Evolutionary conservation across 148 eudicot genomes (phyloP).

Genomic region (Euryodendron excelsum): DNA sequence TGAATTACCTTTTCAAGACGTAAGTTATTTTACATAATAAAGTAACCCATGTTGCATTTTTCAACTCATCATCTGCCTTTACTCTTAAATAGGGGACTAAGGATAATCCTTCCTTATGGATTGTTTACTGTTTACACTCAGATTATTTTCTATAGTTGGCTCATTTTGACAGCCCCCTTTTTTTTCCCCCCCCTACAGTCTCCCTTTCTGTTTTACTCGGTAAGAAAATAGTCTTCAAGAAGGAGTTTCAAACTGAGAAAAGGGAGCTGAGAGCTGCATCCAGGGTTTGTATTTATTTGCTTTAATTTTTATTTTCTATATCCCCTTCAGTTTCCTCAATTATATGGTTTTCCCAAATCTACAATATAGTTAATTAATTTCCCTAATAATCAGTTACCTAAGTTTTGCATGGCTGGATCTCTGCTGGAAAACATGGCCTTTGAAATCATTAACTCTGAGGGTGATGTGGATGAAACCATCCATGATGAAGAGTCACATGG

Average conservation of each 20-base stretch:
- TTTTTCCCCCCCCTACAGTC: conserved; percentile 45
- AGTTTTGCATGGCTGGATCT: conserved; percentile 45
- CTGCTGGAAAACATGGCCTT: conserved; percentile 44
- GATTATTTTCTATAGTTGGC: not conserved
- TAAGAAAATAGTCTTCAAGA: conserved; percentile 20
- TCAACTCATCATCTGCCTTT: too few species aligned
- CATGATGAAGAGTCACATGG: conserved; percentile 44
- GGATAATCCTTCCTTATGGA: too few species aligned
- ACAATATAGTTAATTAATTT: not conserved
- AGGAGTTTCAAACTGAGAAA: conserved; percentile 40
- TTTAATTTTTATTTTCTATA: not conserved
- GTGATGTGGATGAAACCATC: conserved; percentile 45
- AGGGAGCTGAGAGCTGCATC: conserved; percentile 50
- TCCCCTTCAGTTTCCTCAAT: not conserved
- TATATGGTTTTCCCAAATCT: not conserved
- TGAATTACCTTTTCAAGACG: too few species aligned
- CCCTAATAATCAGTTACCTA: conserved; percentile 42
- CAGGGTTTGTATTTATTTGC: conserved; percentile 32
- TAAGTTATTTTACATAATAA: too few species aligned
- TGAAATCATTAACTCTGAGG: conserved; percentile 47
- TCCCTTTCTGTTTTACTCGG: conserved; percentile 33
- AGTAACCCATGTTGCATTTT: too few species aligned
- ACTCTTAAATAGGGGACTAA: too few species aligned
- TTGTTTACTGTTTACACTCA: not conserved
- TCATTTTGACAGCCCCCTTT: not conserved